A percentile compares a stretch with the other conserved stretches of the same genome.
phyloP scores from a whole-genome alignment of 257 asterid species.

The Solanum paucissectum region DNA sequence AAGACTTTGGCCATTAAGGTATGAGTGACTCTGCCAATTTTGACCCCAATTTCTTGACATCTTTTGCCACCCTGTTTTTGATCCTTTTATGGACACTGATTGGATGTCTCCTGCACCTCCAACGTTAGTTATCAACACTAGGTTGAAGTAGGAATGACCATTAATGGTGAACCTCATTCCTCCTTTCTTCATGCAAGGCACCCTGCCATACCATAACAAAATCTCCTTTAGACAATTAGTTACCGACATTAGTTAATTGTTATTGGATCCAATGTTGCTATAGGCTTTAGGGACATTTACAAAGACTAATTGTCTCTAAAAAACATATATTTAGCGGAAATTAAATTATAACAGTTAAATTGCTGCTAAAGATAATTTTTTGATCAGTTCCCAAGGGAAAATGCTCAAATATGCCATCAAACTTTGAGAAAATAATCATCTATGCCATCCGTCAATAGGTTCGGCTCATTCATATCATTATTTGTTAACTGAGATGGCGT shows the following conservation, averaged over 20 bases:
- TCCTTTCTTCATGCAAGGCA: slow-evolving; percentile 38
- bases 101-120: slow-evolving; percentile 52
- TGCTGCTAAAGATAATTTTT: neutral
- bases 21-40: slow-evolving; percentile 43
- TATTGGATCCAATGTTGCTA: neutral
- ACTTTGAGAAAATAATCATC: no score
- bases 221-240: neutral
- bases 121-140: slow-evolving; percentile 44
- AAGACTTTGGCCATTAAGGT: slow-evolving; percentile 32
- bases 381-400: neutral
- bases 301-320: neutral
- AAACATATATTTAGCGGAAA: neutral
- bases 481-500: neutral
- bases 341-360: no score
- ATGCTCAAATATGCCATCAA: neutral
- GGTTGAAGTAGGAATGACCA: slow-evolving; percentile 43
- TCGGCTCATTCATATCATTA: neutral
- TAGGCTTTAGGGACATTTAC: no score
- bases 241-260: neutral
- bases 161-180: slow-evolving; percentile 45
- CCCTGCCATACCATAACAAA: slow-evolving; percentile 7
- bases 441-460: neutral
- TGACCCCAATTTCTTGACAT: slow-evolving; percentile 59
- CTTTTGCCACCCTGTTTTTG: slow-evolving; percentile 31
- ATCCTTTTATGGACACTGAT: slow-evolving; percentile 32